These are phyloP conservation scores for Albugo candida DNA, from an alignment of 352 stramenopile genomes.

Conservation along the genomic window DNA sequence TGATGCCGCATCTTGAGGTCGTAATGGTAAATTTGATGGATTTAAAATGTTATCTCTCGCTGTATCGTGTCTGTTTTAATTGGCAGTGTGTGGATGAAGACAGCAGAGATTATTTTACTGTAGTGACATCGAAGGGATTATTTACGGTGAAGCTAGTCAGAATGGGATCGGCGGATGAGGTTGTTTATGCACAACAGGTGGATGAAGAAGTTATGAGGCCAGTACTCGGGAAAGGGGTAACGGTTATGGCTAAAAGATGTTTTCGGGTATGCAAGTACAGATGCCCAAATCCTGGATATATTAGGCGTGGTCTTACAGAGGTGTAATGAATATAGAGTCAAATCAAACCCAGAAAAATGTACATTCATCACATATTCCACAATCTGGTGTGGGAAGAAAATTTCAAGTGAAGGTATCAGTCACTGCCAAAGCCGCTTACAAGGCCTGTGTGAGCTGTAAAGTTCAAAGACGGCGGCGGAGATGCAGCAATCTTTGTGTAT, in stretches of 20 bases:
- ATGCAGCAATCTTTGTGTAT: slow-evolving; percentile 17
- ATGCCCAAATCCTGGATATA: not conserved
- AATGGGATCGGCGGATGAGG: not conserved
- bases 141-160: slow-evolving; percentile 7
- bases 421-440: slow-evolving; percentile 1
- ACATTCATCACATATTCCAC: not conserved
- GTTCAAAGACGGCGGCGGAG: slow-evolving; percentile 5
- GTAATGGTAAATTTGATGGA: slow-evolving; percentile 4
- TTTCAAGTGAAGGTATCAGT: slow-evolving; percentile 1
- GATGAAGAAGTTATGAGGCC: slow-evolving; percentile 7
- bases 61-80: slow-evolving; percentile 11
- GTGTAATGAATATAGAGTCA: not conserved
- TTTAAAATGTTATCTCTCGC: slow-evolving; percentile 6
- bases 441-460: slow-evolving; percentile 1
- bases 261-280: not conserved
- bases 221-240: not conserved
- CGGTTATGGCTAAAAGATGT: not conserved
- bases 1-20: slow-evolving; percentile 11
- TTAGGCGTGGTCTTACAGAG: not conserved
- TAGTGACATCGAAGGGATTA: slow-evolving; percentile 8
- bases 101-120: slow-evolving; percentile 8
- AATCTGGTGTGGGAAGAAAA: not conserved
- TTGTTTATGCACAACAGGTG: slow-evolving; percentile 12
- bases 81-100: slow-evolving; percentile 6
- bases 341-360: not conserved